phyloP scores from a whole-genome alignment of 129 eudicot genomes.

The Tanacetum coccineum region DNA sequence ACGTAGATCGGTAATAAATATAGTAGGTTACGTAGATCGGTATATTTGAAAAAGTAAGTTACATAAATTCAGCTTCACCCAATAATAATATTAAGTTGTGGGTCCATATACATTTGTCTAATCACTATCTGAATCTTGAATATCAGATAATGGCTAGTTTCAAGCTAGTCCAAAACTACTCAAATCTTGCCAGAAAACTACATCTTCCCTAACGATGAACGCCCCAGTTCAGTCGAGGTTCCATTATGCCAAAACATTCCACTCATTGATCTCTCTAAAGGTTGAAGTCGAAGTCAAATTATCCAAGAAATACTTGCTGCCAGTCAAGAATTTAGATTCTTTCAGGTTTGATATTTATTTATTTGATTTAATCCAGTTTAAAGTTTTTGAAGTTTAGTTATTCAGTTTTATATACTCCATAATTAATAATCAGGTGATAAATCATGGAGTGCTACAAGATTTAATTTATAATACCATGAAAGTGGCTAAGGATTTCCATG shows the following conservation, averaged over 20 bases:
- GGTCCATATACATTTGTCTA: too few species aligned
- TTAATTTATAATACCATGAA: conserved; percentile 32
- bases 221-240: conserved; percentile 29
- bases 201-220: conserved; percentile 23
- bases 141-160: conserved; percentile 34
- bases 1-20: too few species aligned
- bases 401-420: too few species aligned
- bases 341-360: conserved; percentile 34
- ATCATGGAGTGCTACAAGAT: conserved; percentile 38
- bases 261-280: conserved; percentile 24
- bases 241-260: conserved; percentile 30
- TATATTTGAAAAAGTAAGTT: too few species aligned
- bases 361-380: not conserved
- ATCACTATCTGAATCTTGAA: not conserved
- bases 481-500: conserved; percentile 26
- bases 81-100: too few species aligned
- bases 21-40: too few species aligned
- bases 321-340: conserved; percentile 36
- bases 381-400: too few species aligned
- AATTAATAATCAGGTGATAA: conserved; percentile 13
- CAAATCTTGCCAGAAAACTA: conserved; percentile 31
- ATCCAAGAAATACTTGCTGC: conserved; percentile 34
- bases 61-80: too few species aligned
- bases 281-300: conserved; percentile 13
- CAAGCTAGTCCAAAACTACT: conserved; percentile 32